A percentile compares a stretch with the other conserved stretches of the same genome.
Conservation (phyloP, 768 basidiomycete species). For the Tubosaeta sp. region DNA sequence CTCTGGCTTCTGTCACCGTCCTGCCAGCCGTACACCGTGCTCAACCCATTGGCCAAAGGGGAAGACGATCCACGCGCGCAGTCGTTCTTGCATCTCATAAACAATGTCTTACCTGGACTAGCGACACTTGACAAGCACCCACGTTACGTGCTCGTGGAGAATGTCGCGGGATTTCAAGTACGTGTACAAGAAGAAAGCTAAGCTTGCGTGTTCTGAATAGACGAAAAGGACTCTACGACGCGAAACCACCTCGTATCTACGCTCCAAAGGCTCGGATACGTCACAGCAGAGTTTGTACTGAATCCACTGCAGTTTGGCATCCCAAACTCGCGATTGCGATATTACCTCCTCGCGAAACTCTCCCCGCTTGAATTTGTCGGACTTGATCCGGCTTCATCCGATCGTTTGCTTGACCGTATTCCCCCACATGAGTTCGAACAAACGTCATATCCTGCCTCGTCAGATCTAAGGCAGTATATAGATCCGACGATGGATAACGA, state of each 20-base stretch:
- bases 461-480: conserved; percentile 11
- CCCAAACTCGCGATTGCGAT: conserved; percentile 78
- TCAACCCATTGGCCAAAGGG: conserved; percentile 71
- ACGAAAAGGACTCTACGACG: conserved; percentile 59
- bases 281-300: conserved; percentile 56
- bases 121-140: conserved; percentile 45
- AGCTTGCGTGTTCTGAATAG: conserved; percentile 6
- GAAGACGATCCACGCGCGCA: conserved; percentile 67
- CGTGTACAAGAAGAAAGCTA: conserved; percentile 6
- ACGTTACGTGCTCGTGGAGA: conserved; percentile 63
- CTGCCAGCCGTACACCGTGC: conserved; percentile 80
- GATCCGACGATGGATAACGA: conserved; percentile 10
- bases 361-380: conserved; percentile 37
- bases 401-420: conserved; percentile 46
- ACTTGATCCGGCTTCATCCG: conserved; percentile 12
- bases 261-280: conserved; percentile 54
- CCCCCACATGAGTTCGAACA: conserved; percentile 39
- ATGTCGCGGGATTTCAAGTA: conserved; percentile 84
- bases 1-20: conserved; percentile 80
- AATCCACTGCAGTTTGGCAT: conserved; percentile 77
- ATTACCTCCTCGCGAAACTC: conserved; percentile 70
- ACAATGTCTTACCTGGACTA: conserved; percentile 58
- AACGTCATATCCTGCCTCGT: not conserved
- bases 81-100: conserved; percentile 71
- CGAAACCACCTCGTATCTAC: conserved; percentile 50